These are phyloP conservation scores for Bipolaris zeicola DNA, from an alignment of 2,329 filamentous ascomycete genomes.

Conservation along the genomic window DNA sequence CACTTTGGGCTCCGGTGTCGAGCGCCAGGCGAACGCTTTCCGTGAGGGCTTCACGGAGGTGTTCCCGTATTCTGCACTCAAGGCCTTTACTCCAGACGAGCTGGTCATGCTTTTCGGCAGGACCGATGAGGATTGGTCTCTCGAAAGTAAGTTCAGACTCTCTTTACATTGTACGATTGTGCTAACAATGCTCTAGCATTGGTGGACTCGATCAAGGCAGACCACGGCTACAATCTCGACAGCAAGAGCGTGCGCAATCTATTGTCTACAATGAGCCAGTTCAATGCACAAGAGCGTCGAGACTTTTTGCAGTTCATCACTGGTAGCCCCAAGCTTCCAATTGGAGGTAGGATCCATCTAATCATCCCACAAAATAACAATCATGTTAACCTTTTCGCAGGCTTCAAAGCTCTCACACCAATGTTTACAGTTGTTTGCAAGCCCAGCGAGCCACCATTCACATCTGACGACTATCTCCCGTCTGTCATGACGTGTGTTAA, in stretches of 20 bases:
- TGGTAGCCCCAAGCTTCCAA: slow-evolving; percentile 95
- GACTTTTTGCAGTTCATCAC: slow-evolving; percentile 98
- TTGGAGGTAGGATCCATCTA: slow-evolving; percentile 73
- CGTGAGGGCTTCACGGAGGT: slow-evolving; percentile 90
- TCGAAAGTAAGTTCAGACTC: slow-evolving; percentile 76
- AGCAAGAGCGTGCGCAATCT: slow-evolving; percentile 94
- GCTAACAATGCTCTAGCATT: slow-evolving; percentile 65
- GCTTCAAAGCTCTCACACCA: slow-evolving; percentile 94
- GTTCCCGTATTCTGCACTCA: slow-evolving; percentile 90
- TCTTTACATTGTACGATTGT: slow-evolving; percentile 2
- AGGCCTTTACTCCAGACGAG: slow-evolving; percentile 93
- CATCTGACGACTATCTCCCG: slow-evolving; percentile 95
- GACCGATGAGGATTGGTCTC: slow-evolving; percentile 93
- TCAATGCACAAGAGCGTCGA: slow-evolving; percentile 74
- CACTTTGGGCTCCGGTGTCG: slow-evolving; percentile 87
- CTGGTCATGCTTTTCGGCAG: slow-evolving; percentile 92
- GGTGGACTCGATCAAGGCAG: slow-evolving; percentile 97
- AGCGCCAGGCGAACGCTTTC: slow-evolving; percentile 89
- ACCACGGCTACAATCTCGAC: slow-evolving; percentile 98
- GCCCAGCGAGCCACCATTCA: slow-evolving; percentile 92
- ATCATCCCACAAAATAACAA: neutral
- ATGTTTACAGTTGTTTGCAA: slow-evolving; percentile 99
- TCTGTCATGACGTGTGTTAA: slow-evolving; percentile 99
- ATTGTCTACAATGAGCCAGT: slow-evolving; percentile 91
- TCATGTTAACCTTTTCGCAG: slow-evolving; percentile 53